Percentiles rank a stretch among this genome's conserved stretches.
These are phyloP conservation scores for Combretum micranthum DNA, from an alignment of 345 rosid genomes.

Conservation along the genomic window DNA sequence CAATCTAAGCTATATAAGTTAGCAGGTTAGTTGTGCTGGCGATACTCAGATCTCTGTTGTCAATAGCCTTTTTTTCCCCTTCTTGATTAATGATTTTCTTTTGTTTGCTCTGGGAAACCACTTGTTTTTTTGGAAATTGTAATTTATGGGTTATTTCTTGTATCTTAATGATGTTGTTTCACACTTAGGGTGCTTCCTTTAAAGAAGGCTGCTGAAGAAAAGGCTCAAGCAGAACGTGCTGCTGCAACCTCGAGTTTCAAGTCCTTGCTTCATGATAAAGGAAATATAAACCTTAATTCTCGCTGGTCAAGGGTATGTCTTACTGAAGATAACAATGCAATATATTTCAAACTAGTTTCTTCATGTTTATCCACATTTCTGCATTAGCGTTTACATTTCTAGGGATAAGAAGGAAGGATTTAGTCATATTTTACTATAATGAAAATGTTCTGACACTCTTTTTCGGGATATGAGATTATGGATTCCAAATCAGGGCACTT, in stretches of 20 bases:
- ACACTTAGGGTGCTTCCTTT: conserved; percentile 59
- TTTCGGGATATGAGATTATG: no score
- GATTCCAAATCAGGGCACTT: no score
- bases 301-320: conserved; percentile 83
- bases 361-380: no score
- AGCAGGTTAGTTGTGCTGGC: conserved; percentile 23
- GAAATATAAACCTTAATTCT: conserved; percentile 54
- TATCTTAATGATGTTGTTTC: conserved; percentile 7
- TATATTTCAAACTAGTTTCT: no score
- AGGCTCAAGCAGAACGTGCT: conserved; percentile 64
- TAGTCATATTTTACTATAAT: no score
- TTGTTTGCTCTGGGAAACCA: no score
- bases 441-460: no score
- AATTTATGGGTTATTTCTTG: neutral
- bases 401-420: no score
- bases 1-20: conserved; percentile 24
- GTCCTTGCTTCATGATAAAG: conserved; percentile 69
- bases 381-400: no score
- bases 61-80: neutral
- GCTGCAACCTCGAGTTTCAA: conserved; percentile 69
- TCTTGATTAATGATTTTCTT: conserved; percentile 1
- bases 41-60: conserved; percentile 20
- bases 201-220: conserved; percentile 70
- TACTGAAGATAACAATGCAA: no score
- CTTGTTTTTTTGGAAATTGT: neutral